Conservation (phyloP, 257 asterid species). For the Solanum dulcamara region DNA sequence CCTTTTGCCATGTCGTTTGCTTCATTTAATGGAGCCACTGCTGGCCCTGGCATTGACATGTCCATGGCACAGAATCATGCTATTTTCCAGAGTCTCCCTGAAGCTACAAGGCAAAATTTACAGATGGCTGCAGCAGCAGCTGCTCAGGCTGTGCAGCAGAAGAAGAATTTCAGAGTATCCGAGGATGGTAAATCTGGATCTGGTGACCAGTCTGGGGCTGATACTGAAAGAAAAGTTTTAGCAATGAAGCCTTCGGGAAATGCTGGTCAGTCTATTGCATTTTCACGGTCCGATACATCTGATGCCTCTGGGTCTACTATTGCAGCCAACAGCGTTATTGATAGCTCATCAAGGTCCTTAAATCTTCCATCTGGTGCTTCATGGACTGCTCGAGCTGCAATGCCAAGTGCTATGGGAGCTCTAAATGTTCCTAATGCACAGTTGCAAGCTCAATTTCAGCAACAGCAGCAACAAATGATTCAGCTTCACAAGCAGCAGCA, state of each 20-base stretch:
- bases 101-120: slow-evolving; percentile 52
- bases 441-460: slow-evolving; percentile 38
- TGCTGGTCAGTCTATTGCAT: slow-evolving; percentile 66
- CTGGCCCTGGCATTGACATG: slow-evolving; percentile 42
- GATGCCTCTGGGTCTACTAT: slow-evolving; percentile 32
- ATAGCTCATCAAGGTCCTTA: slow-evolving; percentile 40
- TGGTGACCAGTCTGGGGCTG: slow-evolving; percentile 32
- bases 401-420: slow-evolving; percentile 22
- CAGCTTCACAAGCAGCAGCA: slow-evolving; percentile 39
- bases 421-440: slow-evolving; percentile 37
- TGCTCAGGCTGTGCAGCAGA: slow-evolving; percentile 42
- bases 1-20: slow-evolving; percentile 82
- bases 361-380: slow-evolving; percentile 27
- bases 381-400: slow-evolving; percentile 35
- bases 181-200: slow-evolving; percentile 56
- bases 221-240: slow-evolving; percentile 50
- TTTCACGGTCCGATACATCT: slow-evolving; percentile 44
- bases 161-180: slow-evolving; percentile 41
- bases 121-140: slow-evolving; percentile 58
- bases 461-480: slow-evolving; percentile 26
- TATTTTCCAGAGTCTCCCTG: slow-evolving; percentile 54
- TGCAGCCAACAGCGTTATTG: slow-evolving; percentile 34
- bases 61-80: slow-evolving; percentile 70
- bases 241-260: slow-evolving; percentile 27
- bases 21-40: slow-evolving; percentile 39